Base-by-base conservation (phyloP, 208 protist genomes). In the Vickermania ingenoplastis region DNA sequence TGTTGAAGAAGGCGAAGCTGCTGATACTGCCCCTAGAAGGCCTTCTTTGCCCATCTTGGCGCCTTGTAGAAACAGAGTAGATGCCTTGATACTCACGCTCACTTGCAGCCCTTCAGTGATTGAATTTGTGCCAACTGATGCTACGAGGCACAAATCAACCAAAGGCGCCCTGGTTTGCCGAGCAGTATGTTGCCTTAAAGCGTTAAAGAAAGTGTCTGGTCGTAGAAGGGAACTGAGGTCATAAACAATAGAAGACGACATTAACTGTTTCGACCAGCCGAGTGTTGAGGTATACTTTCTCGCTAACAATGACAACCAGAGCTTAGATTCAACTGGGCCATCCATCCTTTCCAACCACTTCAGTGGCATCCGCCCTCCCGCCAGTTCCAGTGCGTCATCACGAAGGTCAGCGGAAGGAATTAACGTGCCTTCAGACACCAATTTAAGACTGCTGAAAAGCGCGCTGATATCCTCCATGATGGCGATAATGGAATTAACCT, bases 191-290 rank as follows among this genome's bases (percentile, higher is more conserved):
- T 97, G 91, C 1, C 94, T 89, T 29, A 98, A 71, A 2, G 97
- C 94, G 67, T 97, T 97, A 57, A 99, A 83, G 71, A 98, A 98
- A 48, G 92, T 94, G 36, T 86, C 62, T 4, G 96, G 97, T 1
- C 89, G 86, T 62, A 98, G 88, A 55, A 98, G 71, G 57, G 89
- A 67, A 23, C 72, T 66, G 11, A 98, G 69, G 59, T 92, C 73
- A 61, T 97, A 82, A 13, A 52, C 61, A 13, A 29, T 63, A 1
- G 91, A 77, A 4, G 85, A 54, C 31, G 76, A 76, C 59, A 83
- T 58, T n/a, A 41, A 27, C 31, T 67, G 31, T 22, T 54, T 73
- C 23, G 51, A 41, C 59, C 65, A 66, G 17, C 36, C 63, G 50
- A 79, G 41, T 28, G 86, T 75, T 2, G 67, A 78, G 36, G 65